A percentile compares a stretch with the other conserved stretches of the same genome.
Conservation (phyloP, 331 rosid species). For the Quercus phellos region DNA sequence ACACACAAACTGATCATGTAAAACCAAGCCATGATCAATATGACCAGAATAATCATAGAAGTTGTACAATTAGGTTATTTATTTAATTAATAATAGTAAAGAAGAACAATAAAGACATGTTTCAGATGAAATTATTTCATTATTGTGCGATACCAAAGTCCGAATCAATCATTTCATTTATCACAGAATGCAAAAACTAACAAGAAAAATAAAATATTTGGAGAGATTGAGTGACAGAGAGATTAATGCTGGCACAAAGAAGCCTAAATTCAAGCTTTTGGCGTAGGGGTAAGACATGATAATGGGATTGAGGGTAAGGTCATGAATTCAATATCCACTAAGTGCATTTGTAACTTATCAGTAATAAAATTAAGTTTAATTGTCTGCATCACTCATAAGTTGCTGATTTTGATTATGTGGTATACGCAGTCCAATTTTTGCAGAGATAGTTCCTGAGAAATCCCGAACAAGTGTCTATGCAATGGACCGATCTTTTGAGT, state of each 20-base stretch:
- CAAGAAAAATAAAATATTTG: neutral
- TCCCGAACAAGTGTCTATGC: constrained; percentile 87
- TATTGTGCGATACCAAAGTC: neutral
- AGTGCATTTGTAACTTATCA: no score
- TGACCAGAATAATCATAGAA: neutral
- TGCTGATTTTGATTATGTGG: neutral
- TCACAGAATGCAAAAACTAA: neutral
- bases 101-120: neutral
- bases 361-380: no score
- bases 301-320: no score
- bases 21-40: neutral
- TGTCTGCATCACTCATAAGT: neutral
- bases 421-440: constrained; percentile 81
- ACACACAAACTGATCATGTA: neutral
- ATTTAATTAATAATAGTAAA: neutral
- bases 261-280: neutral
- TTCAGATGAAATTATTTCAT: neutral
- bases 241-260: neutral
- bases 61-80: neutral
- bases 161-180: neutral
- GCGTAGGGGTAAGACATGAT: neutral
- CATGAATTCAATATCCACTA: no score
- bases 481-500: constrained; percentile 77
- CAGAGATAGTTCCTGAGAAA: constrained; percentile 94
- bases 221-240: neutral